A percentile compares a stretch with the other conserved stretches of the same genome.
phyloP scores from a whole-genome alignment of 305 asterid genomes.

The Plantago lanceolata region DNA sequence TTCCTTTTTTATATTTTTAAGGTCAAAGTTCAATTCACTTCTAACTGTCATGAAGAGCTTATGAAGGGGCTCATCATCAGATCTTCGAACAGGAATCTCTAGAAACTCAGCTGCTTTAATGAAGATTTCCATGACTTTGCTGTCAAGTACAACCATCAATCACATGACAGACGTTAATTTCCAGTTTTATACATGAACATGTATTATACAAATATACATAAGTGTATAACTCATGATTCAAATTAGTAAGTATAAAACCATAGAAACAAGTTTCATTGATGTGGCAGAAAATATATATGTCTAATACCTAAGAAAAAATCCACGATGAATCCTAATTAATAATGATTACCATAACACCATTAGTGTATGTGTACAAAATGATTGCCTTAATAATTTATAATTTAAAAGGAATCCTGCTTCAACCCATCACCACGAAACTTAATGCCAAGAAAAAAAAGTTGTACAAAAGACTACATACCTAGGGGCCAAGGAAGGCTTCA shows the following conservation, averaged over 20 bases:
- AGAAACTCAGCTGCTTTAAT: slow-evolving; percentile 74
- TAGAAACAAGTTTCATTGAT: background rate
- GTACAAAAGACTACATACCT: slow-evolving; percentile 39
- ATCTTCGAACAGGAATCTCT: slow-evolving; percentile 78
- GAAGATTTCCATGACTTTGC: slow-evolving; percentile 89
- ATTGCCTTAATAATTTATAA: background rate
- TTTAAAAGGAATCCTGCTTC: slow-evolving; percentile 3
- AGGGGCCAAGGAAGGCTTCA: slow-evolving; percentile 92
- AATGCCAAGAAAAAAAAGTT: slow-evolving; percentile 11
- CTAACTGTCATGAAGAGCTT: slow-evolving; percentile 66
- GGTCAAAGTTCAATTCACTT: slow-evolving; percentile 70
- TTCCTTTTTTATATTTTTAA: slow-evolving; percentile 69
- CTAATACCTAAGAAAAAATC: no score
- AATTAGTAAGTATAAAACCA: no score
- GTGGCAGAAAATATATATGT: background rate
- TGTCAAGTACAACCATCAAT: slow-evolving; percentile 36
- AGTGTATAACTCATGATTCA: background rate
- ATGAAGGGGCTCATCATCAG: slow-evolving; percentile 81
- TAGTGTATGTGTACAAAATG: slow-evolving; percentile 8
- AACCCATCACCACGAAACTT: slow-evolving; percentile 16
- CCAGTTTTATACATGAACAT: slow-evolving; percentile 7
- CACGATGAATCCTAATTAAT: no score
- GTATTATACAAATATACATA: slow-evolving; percentile 1
- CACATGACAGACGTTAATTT: slow-evolving; percentile 12
- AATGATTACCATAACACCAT: no score